Evolutionary conservation across 208 protist species (phyloP).

Genomic region (Novymonas esmeraldas): DNA sequence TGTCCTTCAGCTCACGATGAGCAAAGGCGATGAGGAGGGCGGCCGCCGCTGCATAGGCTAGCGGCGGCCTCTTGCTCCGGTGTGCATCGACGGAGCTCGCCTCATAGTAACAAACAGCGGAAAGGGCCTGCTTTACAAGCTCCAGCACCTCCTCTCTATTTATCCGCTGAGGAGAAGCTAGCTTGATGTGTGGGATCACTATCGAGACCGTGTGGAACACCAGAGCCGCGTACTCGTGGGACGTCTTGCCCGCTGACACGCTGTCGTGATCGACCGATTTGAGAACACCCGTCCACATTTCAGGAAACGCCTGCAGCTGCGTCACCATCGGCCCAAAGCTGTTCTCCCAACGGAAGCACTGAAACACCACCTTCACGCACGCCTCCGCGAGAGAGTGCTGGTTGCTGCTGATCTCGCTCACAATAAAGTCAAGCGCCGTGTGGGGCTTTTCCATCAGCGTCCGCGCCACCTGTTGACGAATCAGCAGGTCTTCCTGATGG

Average conservation of each 20-base stretch:
- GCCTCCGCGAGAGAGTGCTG: slow-evolving; percentile 35
- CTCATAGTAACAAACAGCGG: slow-evolving; percentile 69
- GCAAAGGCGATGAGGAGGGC: slow-evolving; percentile 79
- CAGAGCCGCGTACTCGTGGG: slow-evolving; percentile 65
- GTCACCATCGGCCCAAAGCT: slow-evolving; percentile 80
- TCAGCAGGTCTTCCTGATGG: slow-evolving; percentile 60
- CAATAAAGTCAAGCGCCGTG: slow-evolving; percentile 58
- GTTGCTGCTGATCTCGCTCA: slow-evolving; percentile 65
- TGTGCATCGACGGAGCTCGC: slow-evolving; percentile 18
- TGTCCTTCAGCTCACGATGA: slow-evolving; percentile 83
- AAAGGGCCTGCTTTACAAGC: slow-evolving; percentile 66
- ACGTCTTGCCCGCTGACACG: slow-evolving; percentile 42
- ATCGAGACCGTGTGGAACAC: slow-evolving; percentile 80
- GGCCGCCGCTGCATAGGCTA: slow-evolving; percentile 76
- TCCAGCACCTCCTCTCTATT: slow-evolving; percentile 62
- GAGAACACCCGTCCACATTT: slow-evolving; percentile 80
- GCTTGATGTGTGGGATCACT: slow-evolving; percentile 86
- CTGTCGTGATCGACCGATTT: slow-evolving; percentile 56
- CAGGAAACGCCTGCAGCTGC: slow-evolving; percentile 71
- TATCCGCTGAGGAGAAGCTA: slow-evolving; percentile 82
- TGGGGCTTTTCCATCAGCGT: slow-evolving; percentile 79
- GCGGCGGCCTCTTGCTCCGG: slow-evolving; percentile 30
- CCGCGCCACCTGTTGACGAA: slow-evolving; percentile 79
- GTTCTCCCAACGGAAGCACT: slow-evolving; percentile 83
- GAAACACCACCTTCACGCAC: slow-evolving; percentile 83